Evolutionary conservation across 768 basidiomycete genomes (phyloP).

Genomic region (Coprinellus micaceus): DNA sequence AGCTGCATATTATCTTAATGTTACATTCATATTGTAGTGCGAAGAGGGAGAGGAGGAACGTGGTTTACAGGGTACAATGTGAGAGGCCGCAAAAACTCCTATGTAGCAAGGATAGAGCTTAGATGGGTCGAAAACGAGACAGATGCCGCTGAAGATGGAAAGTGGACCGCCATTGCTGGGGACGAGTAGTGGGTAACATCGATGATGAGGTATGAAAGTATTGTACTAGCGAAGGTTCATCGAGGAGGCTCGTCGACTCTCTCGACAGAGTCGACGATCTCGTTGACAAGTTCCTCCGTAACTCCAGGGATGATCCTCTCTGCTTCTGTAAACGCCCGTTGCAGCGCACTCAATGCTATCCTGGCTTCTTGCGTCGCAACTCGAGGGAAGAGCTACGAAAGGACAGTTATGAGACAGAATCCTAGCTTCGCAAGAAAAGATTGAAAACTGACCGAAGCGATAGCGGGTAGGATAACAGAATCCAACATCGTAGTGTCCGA

Average conservation of each 20-base stretch:
- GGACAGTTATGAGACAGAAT: slow-evolving; percentile 7
- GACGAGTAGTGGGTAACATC: slow-evolving; percentile 20
- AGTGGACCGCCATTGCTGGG: too few relatives aligned
- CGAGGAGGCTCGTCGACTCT: slow-evolving; percentile 74
- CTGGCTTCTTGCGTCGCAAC: slow-evolving; percentile 92
- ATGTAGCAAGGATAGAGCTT: slow-evolving; percentile 8
- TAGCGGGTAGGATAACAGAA: slow-evolving; percentile 92
- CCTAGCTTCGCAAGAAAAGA: neutral
- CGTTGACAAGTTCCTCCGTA: slow-evolving; percentile 87
- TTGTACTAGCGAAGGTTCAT: slow-evolving; percentile 17
- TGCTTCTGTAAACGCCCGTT: slow-evolving; percentile 91
- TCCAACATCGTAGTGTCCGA: slow-evolving; percentile 92
- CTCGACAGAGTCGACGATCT: slow-evolving; percentile 91
- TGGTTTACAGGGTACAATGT: neutral
- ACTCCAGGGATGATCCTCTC: slow-evolving; percentile 95
- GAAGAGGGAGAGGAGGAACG: neutral
- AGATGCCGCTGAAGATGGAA: too few relatives aligned
- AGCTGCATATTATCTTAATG: neutral
- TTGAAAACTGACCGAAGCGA: slow-evolving; percentile 72
- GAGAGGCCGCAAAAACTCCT: neutral
- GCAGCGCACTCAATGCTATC: slow-evolving; percentile 77
- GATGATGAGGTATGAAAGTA: slow-evolving; percentile 4
- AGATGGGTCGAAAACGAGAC: too few relatives aligned
- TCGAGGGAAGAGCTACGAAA: slow-evolving; percentile 76
- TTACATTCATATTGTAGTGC: slow-evolving; percentile 2